Evolutionary conservation across 2,329 filamentous ascomycete species (phyloP).

Genomic region (Aspergillus bombycis): DNA sequence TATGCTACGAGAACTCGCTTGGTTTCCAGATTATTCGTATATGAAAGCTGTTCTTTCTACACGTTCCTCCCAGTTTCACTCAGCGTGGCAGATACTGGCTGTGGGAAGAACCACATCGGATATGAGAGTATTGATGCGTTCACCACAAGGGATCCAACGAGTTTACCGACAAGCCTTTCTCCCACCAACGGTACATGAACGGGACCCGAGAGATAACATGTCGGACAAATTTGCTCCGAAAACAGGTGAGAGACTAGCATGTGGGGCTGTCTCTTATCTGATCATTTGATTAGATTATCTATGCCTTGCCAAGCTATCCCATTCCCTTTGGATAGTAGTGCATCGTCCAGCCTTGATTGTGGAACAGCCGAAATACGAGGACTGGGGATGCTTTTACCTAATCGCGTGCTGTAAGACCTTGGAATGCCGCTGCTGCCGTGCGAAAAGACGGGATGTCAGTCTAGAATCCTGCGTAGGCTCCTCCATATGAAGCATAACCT

Average conservation of each 20-base stretch:
- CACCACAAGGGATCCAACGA: no score
- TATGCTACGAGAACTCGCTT: no score
- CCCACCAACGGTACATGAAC: background rate
- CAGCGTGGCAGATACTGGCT: no score
- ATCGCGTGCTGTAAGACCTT: background rate
- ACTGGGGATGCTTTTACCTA: background rate
- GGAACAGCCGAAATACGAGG: background rate
- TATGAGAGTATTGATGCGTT: no score
- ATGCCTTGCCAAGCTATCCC: background rate
- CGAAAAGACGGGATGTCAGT: background rate
- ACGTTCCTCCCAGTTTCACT: no score
- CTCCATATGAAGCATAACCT: background rate
- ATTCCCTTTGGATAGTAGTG: background rate
- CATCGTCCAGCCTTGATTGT: background rate
- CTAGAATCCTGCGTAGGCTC: background rate
- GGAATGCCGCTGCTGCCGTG: background rate
- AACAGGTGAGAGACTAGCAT: background rate
- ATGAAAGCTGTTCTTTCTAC: no score
- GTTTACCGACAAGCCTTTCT: background rate
- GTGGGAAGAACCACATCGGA: no score
- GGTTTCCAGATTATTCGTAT: no score
- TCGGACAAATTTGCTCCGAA: background rate
- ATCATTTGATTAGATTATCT: constrained; percentile 3
- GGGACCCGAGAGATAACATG: background rate
- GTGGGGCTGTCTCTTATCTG: constrained; percentile 1